Conservation (phyloP, 192 early-diverging fungal species). For the Entomortierella chlamydospora region DNA sequence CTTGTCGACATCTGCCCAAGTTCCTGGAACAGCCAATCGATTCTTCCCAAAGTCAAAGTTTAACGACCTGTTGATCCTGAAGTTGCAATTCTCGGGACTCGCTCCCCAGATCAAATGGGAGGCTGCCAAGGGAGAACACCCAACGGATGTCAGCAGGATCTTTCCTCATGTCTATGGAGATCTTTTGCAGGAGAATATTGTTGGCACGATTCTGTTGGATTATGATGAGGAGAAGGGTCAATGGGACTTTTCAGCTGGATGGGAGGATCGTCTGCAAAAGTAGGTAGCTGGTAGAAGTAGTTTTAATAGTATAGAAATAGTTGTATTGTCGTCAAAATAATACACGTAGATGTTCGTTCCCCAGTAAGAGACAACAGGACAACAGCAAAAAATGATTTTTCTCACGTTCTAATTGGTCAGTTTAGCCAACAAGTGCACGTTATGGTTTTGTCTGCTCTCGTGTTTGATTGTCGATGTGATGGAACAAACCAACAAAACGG, state of each 20-base stretch:
- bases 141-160: constrained; percentile 38
- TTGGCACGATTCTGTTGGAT: constrained; percentile 19
- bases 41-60: constrained; percentile 42
- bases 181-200: constrained; percentile 24
- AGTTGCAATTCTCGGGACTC: constrained; percentile 28
- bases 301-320: too few species aligned
- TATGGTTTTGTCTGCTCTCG: too few species aligned
- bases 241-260: constrained; percentile 45
- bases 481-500: too few species aligned
- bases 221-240: constrained; percentile 8
- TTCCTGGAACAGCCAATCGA: constrained; percentile 47
- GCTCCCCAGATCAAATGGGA: constrained; percentile 42
- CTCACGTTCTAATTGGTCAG: too few species aligned
- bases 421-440: too few species aligned
- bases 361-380: too few species aligned
- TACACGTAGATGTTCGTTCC: too few species aligned
- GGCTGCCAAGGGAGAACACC: constrained; percentile 40
- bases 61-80: constrained; percentile 38
- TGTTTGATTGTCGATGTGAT: too few species aligned
- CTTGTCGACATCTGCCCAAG: constrained; percentile 33
- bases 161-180: constrained; percentile 53
- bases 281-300: neutral
- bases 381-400: too few species aligned
- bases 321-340: too few species aligned
- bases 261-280: constrained; percentile 46